phyloP scores from a whole-genome alignment of 2,329 filamentous ascomycete genomes.

The Neofusicoccum laricinum region DNA sequence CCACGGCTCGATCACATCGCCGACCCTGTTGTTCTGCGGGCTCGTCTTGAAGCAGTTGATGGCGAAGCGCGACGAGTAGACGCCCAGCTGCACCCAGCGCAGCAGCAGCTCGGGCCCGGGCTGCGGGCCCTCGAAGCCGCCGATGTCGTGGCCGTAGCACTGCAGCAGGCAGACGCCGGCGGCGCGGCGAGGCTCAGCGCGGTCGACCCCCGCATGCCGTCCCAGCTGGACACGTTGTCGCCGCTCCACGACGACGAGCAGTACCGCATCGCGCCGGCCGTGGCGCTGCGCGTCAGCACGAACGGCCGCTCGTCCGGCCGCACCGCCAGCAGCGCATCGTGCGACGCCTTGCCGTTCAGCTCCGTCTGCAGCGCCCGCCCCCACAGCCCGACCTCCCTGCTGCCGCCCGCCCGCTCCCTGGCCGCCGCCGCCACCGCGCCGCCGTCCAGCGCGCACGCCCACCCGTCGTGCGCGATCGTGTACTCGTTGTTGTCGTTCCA shows the following conservation, averaged over 20 bases:
- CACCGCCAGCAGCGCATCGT: constrained; percentile 61
- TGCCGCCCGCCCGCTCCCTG: constrained; percentile 19
- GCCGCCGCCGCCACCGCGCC: constrained; percentile 38
- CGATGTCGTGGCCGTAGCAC: constrained; percentile 72
- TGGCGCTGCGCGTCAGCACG: constrained; percentile 68
- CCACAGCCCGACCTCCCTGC: constrained; percentile 63
- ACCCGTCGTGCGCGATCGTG: constrained; percentile 62
- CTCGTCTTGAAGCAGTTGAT: constrained; percentile 79
- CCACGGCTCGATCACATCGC: constrained; percentile 75
- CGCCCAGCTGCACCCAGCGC: constrained; percentile 70
- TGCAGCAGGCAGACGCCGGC: constrained; percentile 61
- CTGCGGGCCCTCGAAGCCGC: constrained; percentile 72
- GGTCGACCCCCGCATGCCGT: constrained; percentile 69
- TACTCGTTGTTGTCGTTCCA: constrained; percentile 83
- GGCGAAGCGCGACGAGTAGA: constrained; percentile 67
- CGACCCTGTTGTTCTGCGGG: constrained; percentile 61
- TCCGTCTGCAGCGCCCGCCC: constrained; percentile 68
- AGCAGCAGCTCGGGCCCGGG: constrained; percentile 68
- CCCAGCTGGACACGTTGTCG: constrained; percentile 73
- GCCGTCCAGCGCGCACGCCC: constrained; percentile 58
- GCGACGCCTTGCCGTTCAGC: constrained; percentile 67
- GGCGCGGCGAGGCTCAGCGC: constrained; percentile 63
- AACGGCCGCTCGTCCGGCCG: constrained; percentile 62
- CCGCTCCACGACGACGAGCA: constrained; percentile 64
- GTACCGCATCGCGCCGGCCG: constrained; percentile 67